Conservation (phyloP, 2,329 filamentous ascomycete genomes). For the Penicillium hordei region DNA sequence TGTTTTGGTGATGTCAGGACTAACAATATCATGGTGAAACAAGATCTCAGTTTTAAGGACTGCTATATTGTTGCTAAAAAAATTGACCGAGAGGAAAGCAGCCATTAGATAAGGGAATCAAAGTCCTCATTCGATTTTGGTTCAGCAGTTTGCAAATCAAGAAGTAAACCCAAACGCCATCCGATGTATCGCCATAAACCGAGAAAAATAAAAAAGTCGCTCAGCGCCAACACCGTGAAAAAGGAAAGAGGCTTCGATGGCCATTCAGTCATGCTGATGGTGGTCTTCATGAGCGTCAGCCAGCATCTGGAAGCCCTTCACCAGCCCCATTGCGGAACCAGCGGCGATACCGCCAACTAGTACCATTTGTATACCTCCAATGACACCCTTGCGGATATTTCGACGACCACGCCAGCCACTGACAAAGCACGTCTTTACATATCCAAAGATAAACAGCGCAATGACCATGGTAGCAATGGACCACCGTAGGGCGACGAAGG, state of each 20-base stretch:
- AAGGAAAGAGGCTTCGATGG: neutral
- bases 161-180: neutral
- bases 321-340: conserved; percentile 43
- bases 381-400: conserved; percentile 35
- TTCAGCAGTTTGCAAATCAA: neutral
- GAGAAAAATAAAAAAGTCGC: neutral
- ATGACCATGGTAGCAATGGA: conserved; percentile 55
- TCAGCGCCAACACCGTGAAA: conserved; percentile 1
- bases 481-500: conserved; percentile 69
- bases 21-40: neutral
- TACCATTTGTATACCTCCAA: conserved; percentile 43
- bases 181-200: neutral
- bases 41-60: neutral
- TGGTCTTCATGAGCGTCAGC: conserved; percentile 21
- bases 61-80: neutral
- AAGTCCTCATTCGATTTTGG: neutral
- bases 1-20: neutral
- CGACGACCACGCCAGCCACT: conserved; percentile 37
- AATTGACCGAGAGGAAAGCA: neutral
- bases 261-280: conserved; percentile 6
- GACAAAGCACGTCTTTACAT: conserved; percentile 48
- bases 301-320: conserved; percentile 40
- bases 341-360: conserved; percentile 42
- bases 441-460: conserved; percentile 53
- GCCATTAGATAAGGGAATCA: no score